phyloP scores from a whole-genome alignment of 768 basidiomycete genomes.

The Rhodocollybia butyracea region DNA sequence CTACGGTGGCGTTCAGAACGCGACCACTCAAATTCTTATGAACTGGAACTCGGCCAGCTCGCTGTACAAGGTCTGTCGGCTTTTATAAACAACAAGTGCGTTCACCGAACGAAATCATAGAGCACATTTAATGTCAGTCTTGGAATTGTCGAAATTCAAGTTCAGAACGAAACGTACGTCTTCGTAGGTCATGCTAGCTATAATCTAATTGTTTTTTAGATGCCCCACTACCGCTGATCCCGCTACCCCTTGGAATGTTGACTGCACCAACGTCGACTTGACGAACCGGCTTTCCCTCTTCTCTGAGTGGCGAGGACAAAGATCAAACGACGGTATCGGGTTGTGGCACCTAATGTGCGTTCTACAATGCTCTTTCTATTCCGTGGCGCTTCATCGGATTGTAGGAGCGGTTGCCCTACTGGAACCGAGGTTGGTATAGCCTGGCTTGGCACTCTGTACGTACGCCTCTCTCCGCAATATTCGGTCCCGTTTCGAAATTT shows the following conservation, averaged over 20 bases:
- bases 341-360: conserved; percentile 79
- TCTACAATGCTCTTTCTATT: background rate
- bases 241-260: conserved; percentile 70
- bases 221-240: conserved; percentile 60
- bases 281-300: conserved; percentile 75
- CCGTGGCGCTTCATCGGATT: background rate
- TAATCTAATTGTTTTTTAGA: conserved; percentile 25
- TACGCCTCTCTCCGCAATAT: conserved; percentile 9
- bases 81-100: too few species aligned
- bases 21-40: conserved; percentile 71
- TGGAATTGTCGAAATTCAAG: conserved; percentile 75
- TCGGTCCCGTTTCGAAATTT: too few species aligned
- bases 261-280: conserved; percentile 56
- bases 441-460: conserved; percentile 78
- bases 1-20: conserved; percentile 62
- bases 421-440: conserved; percentile 86
- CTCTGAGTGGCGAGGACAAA: conserved; percentile 76
- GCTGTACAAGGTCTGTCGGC: too few species aligned
- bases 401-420: conserved; percentile 64
- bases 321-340: conserved; percentile 70
- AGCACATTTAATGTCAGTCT: conserved; percentile 81
- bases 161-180: conserved; percentile 52
- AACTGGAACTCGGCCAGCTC: conserved; percentile 78
- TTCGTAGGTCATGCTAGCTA: conserved; percentile 13
- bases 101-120: too few species aligned